Percentiles rank a stretch among this genome's conserved stretches.
These are phyloP conservation scores for Aureoboletus auriporus DNA, from an alignment of 768 basidiomycete species.

Conservation along the genomic window DNA sequence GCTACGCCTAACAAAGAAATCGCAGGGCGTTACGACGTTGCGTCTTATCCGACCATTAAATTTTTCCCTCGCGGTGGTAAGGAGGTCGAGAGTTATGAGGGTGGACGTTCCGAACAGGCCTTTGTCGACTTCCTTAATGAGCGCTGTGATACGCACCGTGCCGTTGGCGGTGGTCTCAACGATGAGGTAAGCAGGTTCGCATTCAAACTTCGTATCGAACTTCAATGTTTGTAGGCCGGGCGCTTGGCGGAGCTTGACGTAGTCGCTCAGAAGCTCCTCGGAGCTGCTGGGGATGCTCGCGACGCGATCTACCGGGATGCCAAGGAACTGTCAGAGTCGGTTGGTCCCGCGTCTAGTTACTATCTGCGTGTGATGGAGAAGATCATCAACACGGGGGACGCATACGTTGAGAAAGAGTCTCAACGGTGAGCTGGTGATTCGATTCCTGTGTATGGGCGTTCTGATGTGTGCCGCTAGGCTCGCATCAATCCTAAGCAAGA, in stretches of 20 bases:
- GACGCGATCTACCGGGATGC: constrained; percentile 67
- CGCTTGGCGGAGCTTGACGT: constrained; percentile 72
- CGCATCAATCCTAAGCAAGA: constrained; percentile 71
- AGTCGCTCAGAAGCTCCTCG: constrained; percentile 73
- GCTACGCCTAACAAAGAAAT: constrained; percentile 73
- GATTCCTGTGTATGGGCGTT: background rate
- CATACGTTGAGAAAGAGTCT: constrained; percentile 82
- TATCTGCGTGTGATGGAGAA: constrained; percentile 93
- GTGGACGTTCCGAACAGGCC: constrained; percentile 66
- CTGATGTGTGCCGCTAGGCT: constrained; percentile 43
- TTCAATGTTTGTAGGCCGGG: constrained; percentile 59
- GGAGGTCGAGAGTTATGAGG: constrained; percentile 63
- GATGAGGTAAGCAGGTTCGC: constrained; percentile 45
- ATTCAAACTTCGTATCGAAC: background rate
- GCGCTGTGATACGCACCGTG: constrained; percentile 82
- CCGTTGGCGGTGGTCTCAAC: constrained; percentile 76
- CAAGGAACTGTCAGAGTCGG: constrained; percentile 40
- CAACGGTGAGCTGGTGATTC: constrained; percentile 54
- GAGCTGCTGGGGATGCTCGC: constrained; percentile 52
- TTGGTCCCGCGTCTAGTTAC: constrained; percentile 58
- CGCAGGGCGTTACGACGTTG: constrained; percentile 66
- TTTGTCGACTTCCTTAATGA: constrained; percentile 80
- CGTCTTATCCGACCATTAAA: constrained; percentile 90
- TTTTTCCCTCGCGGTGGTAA: constrained; percentile 81
- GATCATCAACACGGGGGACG: constrained; percentile 61